Conservation (phyloP, 805 yeast species). For the Lipomyces kockii region DNA sequence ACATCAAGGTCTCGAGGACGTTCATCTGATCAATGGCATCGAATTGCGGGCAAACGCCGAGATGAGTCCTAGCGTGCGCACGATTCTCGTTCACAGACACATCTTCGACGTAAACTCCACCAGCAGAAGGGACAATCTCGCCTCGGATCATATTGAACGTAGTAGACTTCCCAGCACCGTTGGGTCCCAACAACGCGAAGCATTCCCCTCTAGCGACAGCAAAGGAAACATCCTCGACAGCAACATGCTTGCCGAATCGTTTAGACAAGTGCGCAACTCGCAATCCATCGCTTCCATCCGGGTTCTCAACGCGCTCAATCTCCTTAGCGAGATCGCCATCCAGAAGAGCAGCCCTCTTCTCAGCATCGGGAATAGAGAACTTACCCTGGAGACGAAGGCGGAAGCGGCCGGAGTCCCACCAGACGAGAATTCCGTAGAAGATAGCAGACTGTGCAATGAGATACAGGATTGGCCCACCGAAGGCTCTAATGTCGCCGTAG, state of each 20-base stretch:
- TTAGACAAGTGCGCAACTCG: slow-evolving; percentile 43
- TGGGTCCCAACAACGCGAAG: slow-evolving; percentile 47
- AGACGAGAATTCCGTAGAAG: slow-evolving; percentile 39
- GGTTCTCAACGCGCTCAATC: slow-evolving; percentile 39
- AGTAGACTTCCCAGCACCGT: slow-evolving; percentile 49
- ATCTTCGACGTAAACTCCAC: slow-evolving; percentile 43
- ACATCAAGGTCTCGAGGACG: slow-evolving; percentile 43
- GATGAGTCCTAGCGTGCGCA: slow-evolving; percentile 43
- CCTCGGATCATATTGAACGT: slow-evolving; percentile 48
- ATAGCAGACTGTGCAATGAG: slow-evolving; percentile 41
- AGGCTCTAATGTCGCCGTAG: slow-evolving; percentile 44
- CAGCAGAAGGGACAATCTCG: slow-evolving; percentile 42
- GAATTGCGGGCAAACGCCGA: slow-evolving; percentile 49
- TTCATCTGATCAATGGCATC: slow-evolving; percentile 48
- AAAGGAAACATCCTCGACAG: slow-evolving; percentile 46
- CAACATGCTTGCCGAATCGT: slow-evolving; percentile 39
- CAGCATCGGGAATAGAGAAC: slow-evolving; percentile 24
- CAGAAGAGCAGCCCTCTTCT: slow-evolving; percentile 30
- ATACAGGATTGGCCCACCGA: slow-evolving; percentile 46
- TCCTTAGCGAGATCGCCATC: slow-evolving; percentile 41
- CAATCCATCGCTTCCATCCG: slow-evolving; percentile 41
- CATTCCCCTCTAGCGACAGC: slow-evolving; percentile 45
- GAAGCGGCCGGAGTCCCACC: slow-evolving; percentile 47
- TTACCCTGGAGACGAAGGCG: slow-evolving; percentile 31
- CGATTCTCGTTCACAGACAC: slow-evolving; percentile 40